A percentile compares a stretch with the other conserved stretches of the same genome.
Conservation (phyloP, 2,329 filamentous ascomycete species). For the Colletotrichum musae region DNA sequence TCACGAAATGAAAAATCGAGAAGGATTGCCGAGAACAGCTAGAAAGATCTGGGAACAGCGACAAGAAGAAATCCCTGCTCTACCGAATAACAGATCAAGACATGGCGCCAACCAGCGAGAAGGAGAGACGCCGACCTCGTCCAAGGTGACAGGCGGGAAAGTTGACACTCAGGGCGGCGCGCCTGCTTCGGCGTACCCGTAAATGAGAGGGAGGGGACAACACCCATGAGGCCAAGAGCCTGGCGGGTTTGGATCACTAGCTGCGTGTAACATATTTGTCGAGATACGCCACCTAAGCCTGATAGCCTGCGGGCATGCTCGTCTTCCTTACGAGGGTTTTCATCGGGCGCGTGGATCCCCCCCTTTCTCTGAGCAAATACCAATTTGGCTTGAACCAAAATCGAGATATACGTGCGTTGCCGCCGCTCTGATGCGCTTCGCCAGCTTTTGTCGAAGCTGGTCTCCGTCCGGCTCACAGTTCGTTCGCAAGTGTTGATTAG, state of each 20-base stretch:
- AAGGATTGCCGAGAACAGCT: slow-evolving; percentile 32
- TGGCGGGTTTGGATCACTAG: slow-evolving; percentile 26
- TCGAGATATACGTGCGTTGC: too few relatives aligned
- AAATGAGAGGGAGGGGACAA: slow-evolving; percentile 17
- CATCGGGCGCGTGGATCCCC: slow-evolving; percentile 25
- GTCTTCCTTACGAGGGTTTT: slow-evolving; percentile 15
- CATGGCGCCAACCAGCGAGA: not conserved
- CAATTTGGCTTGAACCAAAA: slow-evolving; percentile 36
- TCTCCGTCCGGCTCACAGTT: too few relatives aligned
- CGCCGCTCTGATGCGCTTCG: too few relatives aligned
- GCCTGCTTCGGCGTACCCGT: not conserved
- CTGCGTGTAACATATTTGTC: slow-evolving; percentile 37
- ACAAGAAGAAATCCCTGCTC: slow-evolving; percentile 4
- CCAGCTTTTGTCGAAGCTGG: too few relatives aligned
- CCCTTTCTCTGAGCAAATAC: slow-evolving; percentile 33
- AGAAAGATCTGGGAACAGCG: slow-evolving; percentile 5
- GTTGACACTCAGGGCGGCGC: slow-evolving; percentile 20
- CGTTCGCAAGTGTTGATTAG: too few relatives aligned
- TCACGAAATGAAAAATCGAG: slow-evolving; percentile 37
- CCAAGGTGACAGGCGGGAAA: slow-evolving; percentile 20
- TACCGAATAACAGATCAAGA: slow-evolving; percentile 1
- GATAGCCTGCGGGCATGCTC: slow-evolving; percentile 15
- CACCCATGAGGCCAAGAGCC: slow-evolving; percentile 15
- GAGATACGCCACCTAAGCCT: slow-evolving; percentile 25
- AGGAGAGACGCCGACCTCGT: slow-evolving; percentile 5